Base-by-base conservation (phyloP, 1,139 yeast genomes). In the Yamadazyma friedrichii region DNA sequence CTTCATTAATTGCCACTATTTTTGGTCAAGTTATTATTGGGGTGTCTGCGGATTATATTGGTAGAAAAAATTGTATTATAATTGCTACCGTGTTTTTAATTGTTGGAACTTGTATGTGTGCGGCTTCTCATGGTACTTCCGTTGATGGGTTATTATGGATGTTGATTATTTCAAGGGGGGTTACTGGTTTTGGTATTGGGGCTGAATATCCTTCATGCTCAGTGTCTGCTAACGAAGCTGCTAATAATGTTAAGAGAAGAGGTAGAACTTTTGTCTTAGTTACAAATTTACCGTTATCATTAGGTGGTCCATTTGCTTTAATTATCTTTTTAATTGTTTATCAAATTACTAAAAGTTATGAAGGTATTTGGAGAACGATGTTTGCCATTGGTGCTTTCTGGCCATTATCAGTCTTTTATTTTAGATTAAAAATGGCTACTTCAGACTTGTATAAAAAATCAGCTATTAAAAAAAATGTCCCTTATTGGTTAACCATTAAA, bases 261-360 rank as follows among this genome's bases (percentile, higher is more conserved):
- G 89, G 91, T 38, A 75, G 81, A 27, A 72, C 76, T 4, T 82
- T 84, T 52, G 73, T 78, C 35, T 51, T 84, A 58, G 84, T 80
- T 15, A 84, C 93, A 8, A 85, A 85, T 58, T 65, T 85, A 37
- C 93, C 93, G 3, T 64, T 85, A 35, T 70, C 87, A 3, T 70
- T 84, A 38, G 93, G 94, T 43, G 88, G 88, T 8, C 93, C 93
- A 13, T 81, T 85, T 59, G 86, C 88, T n/a, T 59, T 82, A 41
- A 69, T 73, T 42, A 70, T 84, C 33, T 85, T 84, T 56, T 65
- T 84, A 48, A 82, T 85, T 53, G 89, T 84, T 12, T 72, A 78
- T 62, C 67, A 70, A 43, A 82, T 83, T 39, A 77, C 84, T 29
- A 76, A 54, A 3, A 42, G 45, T 6, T 80, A 80, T 53, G 67